Evolutionary conservation across 1,139 yeast species (phyloP).

Genomic region (Yamadazyma aaseri): DNA sequence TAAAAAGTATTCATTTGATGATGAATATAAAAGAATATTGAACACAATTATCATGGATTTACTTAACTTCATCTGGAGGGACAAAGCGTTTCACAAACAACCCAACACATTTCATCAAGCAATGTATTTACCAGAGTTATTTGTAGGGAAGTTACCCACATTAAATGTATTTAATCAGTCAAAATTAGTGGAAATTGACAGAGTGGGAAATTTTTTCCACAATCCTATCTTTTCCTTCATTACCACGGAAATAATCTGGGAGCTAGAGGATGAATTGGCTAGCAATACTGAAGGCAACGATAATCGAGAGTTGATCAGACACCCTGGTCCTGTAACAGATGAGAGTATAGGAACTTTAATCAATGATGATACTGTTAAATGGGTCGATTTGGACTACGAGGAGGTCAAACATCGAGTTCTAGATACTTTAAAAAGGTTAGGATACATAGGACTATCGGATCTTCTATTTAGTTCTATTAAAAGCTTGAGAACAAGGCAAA

Average conservation of each 20-base stretch:
- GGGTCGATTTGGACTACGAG: constrained; percentile 35
- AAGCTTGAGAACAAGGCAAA: constrained; percentile 17
- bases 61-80: constrained; percentile 64
- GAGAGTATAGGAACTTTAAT: constrained; percentile 25
- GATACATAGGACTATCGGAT: constrained; percentile 44
- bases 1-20: constrained; percentile 28
- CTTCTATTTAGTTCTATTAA: constrained; percentile 47
- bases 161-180: constrained; percentile 27
- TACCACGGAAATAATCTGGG: constrained; percentile 44
- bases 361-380: constrained; percentile 19
- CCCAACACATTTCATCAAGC: constrained; percentile 26
- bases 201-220: constrained; percentile 52
- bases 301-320: constrained; percentile 29
- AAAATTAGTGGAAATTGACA: constrained; percentile 23
- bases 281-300: too few relatives aligned
- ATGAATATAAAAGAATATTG: constrained; percentile 36
- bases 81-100: constrained; percentile 31
- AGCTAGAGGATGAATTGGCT: constrained; percentile 44
- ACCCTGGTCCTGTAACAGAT: constrained; percentile 46
- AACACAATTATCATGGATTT: constrained; percentile 59
- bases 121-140: constrained; percentile 39
- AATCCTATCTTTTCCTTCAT: constrained; percentile 54
- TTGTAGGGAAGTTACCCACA: constrained; percentile 36
- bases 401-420: constrained; percentile 41
- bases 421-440: constrained; percentile 30